Conservation (phyloP, 208 protist species). For the Trypanosoma melophagium region DNA sequence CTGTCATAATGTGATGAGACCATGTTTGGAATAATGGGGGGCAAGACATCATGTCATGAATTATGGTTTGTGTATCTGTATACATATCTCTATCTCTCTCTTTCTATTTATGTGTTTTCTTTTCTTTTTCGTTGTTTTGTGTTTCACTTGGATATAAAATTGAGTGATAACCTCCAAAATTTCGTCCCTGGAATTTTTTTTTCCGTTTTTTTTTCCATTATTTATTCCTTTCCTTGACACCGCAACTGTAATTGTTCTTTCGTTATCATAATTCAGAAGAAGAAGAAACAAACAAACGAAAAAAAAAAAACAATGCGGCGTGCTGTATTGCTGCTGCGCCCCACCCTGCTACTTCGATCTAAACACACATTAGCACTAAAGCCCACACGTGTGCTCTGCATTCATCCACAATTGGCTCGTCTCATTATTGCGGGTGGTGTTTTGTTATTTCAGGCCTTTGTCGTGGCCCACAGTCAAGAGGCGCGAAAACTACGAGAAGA, state of each 20-base stretch:
- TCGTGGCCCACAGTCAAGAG: slow-evolving; percentile 55
- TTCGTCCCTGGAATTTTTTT: neutral
- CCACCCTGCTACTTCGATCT: neutral
- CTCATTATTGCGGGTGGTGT: slow-evolving; percentile 38
- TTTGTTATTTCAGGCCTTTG: slow-evolving; percentile 51
- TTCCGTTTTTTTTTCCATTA: slow-evolving; percentile 4
- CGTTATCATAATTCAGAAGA: too few relatives aligned
- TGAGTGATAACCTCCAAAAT: neutral
- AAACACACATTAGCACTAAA: slow-evolving; percentile 18
- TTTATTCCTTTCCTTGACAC: too few relatives aligned
- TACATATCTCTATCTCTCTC: neutral
- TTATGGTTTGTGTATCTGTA: too few relatives aligned
- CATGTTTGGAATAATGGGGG: too few relatives aligned
- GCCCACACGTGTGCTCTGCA: slow-evolving; percentile 36
- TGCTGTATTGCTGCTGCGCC: neutral
- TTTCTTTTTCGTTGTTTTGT: neutral
- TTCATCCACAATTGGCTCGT: slow-evolving; percentile 59
- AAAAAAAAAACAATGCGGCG: slow-evolving; percentile 17
- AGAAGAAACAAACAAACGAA: neutral
- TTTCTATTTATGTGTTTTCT: slow-evolving; percentile 16
- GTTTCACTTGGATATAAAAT: neutral
- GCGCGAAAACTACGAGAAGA: slow-evolving; percentile 35
- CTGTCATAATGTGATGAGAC: slow-evolving; percentile 16
- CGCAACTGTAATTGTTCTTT: too few relatives aligned
- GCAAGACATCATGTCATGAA: too few relatives aligned